phyloP scores from a whole-genome alignment of 768 basidiomycete genomes.

The Pleurotus pulmonarius region DNA sequence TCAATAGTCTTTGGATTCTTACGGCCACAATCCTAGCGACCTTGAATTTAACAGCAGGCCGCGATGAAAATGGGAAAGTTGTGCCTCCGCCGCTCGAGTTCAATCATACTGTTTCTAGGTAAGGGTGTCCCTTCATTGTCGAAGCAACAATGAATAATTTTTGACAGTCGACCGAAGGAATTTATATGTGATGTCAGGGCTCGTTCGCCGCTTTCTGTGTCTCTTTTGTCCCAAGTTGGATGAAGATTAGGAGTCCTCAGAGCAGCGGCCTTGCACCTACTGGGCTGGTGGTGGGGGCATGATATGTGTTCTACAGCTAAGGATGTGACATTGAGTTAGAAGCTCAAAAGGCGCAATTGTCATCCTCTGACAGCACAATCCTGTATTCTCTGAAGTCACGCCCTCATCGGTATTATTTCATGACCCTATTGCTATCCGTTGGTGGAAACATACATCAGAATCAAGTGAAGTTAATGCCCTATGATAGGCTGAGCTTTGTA shows the following conservation, averaged over 20 bases:
- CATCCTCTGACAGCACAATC: no score
- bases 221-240: not conserved
- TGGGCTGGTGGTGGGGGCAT: no score
- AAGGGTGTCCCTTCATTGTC: not conserved
- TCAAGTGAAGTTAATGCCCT: slow-evolving; percentile 26
- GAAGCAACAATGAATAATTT: not conserved
- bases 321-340: no score
- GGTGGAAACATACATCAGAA: no score
- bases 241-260: not conserved
- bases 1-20: not conserved
- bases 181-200: not conserved
- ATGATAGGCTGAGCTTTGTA: slow-evolving; percentile 43
- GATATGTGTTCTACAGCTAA: no score
- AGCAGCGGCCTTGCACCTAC: no score
- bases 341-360: no score
- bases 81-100: not conserved
- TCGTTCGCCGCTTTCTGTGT: not conserved
- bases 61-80: slow-evolving; percentile 1
- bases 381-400: no score
- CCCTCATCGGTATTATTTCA: no score
- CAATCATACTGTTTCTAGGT: not conserved
- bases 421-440: no score
- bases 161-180: not conserved
- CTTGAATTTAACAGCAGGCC: not conserved
- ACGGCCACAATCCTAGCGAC: not conserved